Evolutionary conservation across 1,284 basidiomycete genomes (phyloP).

Genomic region (Sporisorium sorghi): DNA sequence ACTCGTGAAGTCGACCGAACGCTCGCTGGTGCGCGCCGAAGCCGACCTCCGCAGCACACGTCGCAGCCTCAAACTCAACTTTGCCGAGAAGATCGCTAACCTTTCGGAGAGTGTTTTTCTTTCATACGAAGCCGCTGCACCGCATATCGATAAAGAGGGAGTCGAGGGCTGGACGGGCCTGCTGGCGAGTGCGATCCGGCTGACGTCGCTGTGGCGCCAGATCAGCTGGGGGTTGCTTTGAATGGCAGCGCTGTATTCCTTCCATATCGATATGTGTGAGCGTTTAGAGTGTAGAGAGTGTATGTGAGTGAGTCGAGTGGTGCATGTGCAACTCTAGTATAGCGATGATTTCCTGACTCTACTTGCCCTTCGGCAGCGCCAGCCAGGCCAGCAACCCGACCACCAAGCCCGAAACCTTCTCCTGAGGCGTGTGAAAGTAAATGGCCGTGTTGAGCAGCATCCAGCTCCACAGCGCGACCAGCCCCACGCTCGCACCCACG

Average conservation of each 20-base stretch:
- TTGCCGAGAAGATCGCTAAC: slow-evolving; percentile 39
- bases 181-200: slow-evolving; percentile 40
- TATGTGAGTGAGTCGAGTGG: neutral
- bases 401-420: slow-evolving; percentile 83
- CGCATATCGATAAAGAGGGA: slow-evolving; percentile 49
- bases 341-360: neutral
- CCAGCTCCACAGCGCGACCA: slow-evolving; percentile 80
- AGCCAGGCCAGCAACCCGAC: slow-evolving; percentile 56
- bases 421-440: slow-evolving; percentile 88
- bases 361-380: slow-evolving; percentile 52
- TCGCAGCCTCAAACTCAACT: slow-evolving; percentile 20
- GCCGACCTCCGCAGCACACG: slow-evolving; percentile 26
- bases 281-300: neutral
- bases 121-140: slow-evolving; percentile 46
- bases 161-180: slow-evolving; percentile 50
- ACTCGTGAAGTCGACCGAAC: slow-evolving; percentile 31
- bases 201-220: slow-evolving; percentile 37
- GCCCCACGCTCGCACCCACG: slow-evolving; percentile 68
- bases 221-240: slow-evolving; percentile 22
- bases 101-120: slow-evolving; percentile 47
- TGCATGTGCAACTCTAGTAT: too few species aligned
- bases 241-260: neutral
- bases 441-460: slow-evolving; percentile 83
- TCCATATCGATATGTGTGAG: too few species aligned
- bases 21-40: slow-evolving; percentile 37